A percentile compares a stretch with the other conserved stretches of the same genome.
Evolutionary conservation across 2,329 filamentous ascomycete species (phyloP).

Genomic region (Exophiala calicioides): DNA sequence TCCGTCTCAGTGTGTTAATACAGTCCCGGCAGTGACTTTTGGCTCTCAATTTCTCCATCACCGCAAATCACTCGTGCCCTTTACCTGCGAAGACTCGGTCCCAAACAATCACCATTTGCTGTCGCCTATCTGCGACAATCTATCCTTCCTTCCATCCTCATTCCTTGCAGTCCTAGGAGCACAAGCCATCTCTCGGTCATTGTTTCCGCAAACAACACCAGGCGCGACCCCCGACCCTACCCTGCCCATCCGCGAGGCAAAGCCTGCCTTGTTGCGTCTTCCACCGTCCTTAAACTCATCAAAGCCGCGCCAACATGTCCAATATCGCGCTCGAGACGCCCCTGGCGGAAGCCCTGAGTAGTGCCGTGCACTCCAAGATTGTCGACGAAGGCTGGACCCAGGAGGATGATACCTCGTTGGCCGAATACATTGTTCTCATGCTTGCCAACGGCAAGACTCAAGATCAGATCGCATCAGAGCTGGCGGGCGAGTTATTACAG

Average conservation of each 20-base stretch:
- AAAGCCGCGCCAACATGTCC: constrained; percentile 22
- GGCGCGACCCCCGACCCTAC: constrained; percentile 13
- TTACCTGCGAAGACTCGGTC: not conserved
- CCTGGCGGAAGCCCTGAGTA: constrained; percentile 78
- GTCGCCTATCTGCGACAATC: too few species aligned
- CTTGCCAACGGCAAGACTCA: constrained; percentile 92
- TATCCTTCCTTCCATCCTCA: too few species aligned
- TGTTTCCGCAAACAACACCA: constrained; percentile 17
- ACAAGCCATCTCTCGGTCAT: constrained; percentile 3
- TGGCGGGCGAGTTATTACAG: constrained; percentile 83
- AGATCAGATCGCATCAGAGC: constrained; percentile 82
- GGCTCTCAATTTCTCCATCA: too few species aligned
- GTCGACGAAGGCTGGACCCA: constrained; percentile 91
- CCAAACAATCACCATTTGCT: too few species aligned
- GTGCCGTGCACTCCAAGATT: constrained; percentile 84
- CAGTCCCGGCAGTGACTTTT: too few species aligned
- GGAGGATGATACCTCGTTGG: constrained; percentile 76
- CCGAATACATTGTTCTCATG: constrained; percentile 98
- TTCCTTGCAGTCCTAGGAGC: too few species aligned
- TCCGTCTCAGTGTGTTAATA: not conserved
- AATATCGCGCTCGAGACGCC: constrained; percentile 67
- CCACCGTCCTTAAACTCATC: not conserved
- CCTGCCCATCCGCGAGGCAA: constrained; percentile 9
- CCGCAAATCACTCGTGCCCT: not conserved
- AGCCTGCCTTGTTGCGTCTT: constrained; percentile 1